Base-by-base conservation (phyloP, 805 yeast genomes). In the Cyberlindnera subsufficiens region DNA sequence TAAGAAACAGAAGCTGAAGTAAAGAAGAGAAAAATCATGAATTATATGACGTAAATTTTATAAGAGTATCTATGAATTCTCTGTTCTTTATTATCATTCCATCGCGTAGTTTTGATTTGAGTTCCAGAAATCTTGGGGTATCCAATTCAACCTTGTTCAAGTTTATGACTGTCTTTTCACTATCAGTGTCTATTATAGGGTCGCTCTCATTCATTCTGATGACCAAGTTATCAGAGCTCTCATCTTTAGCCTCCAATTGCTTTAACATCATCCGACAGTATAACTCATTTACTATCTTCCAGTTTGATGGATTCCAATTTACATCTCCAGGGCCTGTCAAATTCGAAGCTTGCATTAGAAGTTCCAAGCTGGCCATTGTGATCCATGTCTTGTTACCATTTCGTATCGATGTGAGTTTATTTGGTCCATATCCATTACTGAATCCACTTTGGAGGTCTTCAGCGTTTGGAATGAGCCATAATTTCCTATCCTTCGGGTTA, bases 1-100 rank as follows among this genome's bases (percentile, higher is more conserved):
- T 49, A 76, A 72, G 58, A 72, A 64, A 47, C 61, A 54, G 40
- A 54, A 47, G 35, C 19, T 22, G 30, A 17, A 37, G 15, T 15
- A 14, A 29, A 29, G 22, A 25, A 18, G 13, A 18, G 18, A 13
- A 32, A 30, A 31, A 31, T 38, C 16, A 25, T 32, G 25, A 18
- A 27, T 15, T 37, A 33, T 43, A 46, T 11, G 27, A 7, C 13
- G 35, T 19, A 15, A 44, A 35, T 33, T 37, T 44, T 10, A 44
- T 18, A 14, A 47, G 36, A 10, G 35, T 39, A 18, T 39, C 40
- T 6, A 41, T 33, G 15, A 43, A 30, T 11, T 31, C 34, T 10
- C 18, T 16, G 11, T 47, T 14, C 6, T 13, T 13, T 5, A 44
- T 25, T 4, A 40, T 18, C 22, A 27, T 30, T 7, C 25, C 32